A percentile compares a stretch with the other conserved stretches of the same genome.
These are phyloP conservation scores for Solanum paucissectum DNA, from an alignment of 257 asterid species.

Conservation along the genomic window DNA sequence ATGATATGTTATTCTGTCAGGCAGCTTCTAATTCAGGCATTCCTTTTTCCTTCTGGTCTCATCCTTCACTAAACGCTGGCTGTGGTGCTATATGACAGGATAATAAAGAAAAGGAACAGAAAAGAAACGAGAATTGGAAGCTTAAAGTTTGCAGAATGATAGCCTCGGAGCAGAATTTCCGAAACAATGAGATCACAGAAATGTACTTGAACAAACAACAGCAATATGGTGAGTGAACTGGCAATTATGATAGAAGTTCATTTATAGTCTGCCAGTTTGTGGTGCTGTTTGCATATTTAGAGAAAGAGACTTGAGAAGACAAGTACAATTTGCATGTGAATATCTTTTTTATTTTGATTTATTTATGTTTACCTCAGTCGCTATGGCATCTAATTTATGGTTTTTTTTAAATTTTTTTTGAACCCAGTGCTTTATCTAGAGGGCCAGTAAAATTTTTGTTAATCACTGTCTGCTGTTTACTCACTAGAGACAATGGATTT, in stretches of 20 bases:
- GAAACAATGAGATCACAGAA: conserved; percentile 49
- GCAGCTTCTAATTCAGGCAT: neutral
- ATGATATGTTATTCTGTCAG: neutral
- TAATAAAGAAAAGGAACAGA: conserved; percentile 49
- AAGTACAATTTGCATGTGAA: neutral
- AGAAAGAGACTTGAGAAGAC: neutral
- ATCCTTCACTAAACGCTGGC: neutral
- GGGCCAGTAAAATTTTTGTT: neutral
- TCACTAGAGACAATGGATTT: neutral
- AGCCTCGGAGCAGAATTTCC: conserved; percentile 54
- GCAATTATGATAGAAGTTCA: neutral
- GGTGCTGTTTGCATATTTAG: neutral
- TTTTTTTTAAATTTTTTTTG: neutral
- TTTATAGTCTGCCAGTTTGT: neutral
- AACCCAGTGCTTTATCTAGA: neutral
- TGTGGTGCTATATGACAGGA: conserved; percentile 35
- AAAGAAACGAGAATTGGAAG: conserved; percentile 55
- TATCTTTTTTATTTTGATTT: neutral
- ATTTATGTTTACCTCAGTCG: neutral
- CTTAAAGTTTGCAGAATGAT: conserved; percentile 60
- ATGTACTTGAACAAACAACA: conserved; percentile 50
- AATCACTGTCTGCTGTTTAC: neutral
- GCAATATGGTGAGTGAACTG: conserved; percentile 37
- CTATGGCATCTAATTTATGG: neutral
- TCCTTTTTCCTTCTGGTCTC: conserved; percentile 6